Base-by-base conservation (phyloP, 345 rosid genomes). In the Heritiera littoralis region DNA sequence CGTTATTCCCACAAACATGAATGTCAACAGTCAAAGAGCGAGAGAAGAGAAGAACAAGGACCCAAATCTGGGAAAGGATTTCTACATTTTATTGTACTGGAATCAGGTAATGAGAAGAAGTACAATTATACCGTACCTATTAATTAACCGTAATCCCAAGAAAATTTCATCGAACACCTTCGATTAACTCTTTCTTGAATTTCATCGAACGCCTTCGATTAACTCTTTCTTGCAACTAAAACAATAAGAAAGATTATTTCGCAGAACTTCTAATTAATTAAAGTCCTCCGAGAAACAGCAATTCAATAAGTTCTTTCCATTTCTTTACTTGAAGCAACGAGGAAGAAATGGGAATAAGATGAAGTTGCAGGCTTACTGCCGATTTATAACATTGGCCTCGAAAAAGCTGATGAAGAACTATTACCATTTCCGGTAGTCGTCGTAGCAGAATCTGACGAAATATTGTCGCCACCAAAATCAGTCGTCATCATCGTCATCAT, bases 361-460 rank as follows among this genome's bases (percentile, higher is more conserved):
- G 43, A 43, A 60, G 20, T 49, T 14, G 43, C 59, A 9, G 14
- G 63, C 30, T 58, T 58, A 10, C 38, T 3, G 8, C 66, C 30
- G 41, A 28, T 60, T 60, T 38, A 3, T 56, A 56, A 54, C n/a
- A 15, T 1, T 9, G 9, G 28, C 32, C 32, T 1, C 5, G 68
- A 15, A 8, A 40, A 6, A 69, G 28, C 11, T 77, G 38, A 12
- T 48, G 35, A 75, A 15, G 8, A 65, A 80, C 80, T 59, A 43
- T 9, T 45, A 30, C 51, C 68, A 48, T 58, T 79, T 23, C 80
- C 79, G 7, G 76, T 78, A 12, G 79, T 77, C 1, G 79, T 77
- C 1, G 30, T 80, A 15, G 83, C 86, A 46, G 93, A 94, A 85
- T 92, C 97, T 1, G 97, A 88, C 1, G 97, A 91, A 78, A 82